phyloP scores from a whole-genome alignment of 768 basidiomycete genomes.

The Psilocybe subaeruginosa region DNA sequence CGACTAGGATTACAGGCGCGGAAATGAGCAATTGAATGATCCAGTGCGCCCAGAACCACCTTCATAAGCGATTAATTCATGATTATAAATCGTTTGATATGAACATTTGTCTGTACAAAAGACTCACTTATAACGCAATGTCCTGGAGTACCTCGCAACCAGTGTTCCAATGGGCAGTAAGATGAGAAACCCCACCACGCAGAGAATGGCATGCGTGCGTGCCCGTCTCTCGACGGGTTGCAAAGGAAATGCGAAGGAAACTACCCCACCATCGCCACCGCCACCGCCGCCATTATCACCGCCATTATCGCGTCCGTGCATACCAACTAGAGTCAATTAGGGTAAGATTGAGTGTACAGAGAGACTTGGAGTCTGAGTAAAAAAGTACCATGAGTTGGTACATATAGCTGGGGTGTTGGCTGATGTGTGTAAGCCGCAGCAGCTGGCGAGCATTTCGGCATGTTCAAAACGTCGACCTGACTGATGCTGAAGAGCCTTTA shows the following conservation, averaged over 20 bases:
- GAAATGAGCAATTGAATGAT: conserved; percentile 52
- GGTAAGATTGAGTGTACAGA: neutral
- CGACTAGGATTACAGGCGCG: conserved; percentile 55
- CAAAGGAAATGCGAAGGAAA: neutral
- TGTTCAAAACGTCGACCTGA: neutral
- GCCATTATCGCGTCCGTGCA: conserved; percentile 1
- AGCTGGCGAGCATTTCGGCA: conserved; percentile 13
- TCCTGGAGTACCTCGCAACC: conserved; percentile 56
- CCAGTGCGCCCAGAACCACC: conserved; percentile 56
- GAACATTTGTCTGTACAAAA: neutral
- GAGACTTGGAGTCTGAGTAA: neutral
- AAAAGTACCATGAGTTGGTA: neutral
- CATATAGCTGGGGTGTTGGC: conserved; percentile 9
- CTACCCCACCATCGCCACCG: neutral
- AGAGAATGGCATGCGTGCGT: conserved; percentile 54
- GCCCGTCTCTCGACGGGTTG: conserved; percentile 39
- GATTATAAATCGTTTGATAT: neutral
- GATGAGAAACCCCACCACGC: conserved; percentile 55
- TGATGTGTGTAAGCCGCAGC: conserved; percentile 17
- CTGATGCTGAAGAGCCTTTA: conserved; percentile 8
- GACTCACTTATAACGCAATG: conserved; percentile 47
- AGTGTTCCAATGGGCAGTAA: conserved; percentile 62
- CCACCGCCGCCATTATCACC: neutral
- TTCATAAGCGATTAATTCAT: conserved; percentile 18
- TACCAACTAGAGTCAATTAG: neutral